Evolutionary conservation across 768 basidiomycete species (phyloP).

Genomic region (Russula olivacea): DNA sequence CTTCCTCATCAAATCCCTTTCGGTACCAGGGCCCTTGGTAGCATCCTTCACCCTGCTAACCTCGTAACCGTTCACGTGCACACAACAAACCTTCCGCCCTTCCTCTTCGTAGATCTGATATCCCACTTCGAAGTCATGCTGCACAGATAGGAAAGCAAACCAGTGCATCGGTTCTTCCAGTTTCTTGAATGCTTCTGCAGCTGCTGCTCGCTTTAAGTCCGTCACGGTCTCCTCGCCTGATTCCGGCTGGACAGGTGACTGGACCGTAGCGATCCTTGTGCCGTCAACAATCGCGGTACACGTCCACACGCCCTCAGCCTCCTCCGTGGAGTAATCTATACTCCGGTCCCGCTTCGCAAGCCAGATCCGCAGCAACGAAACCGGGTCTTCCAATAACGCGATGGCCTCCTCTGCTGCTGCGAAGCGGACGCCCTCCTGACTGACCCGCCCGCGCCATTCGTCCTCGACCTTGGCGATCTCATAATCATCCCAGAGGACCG

Average conservation of each 20-base stretch:
- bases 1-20: conserved; percentile 2
- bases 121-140: conserved; percentile 8
- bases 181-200: conserved; percentile 49
- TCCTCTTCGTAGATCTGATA: conserved; percentile 21
- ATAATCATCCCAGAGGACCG: conserved; percentile 44
- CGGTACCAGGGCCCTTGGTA: neutral
- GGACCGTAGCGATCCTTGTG: conserved; percentile 40
- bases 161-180: conserved; percentile 31
- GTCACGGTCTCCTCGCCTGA: conserved; percentile 35
- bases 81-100: conserved; percentile 12
- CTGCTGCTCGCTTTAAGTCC: conserved; percentile 47
- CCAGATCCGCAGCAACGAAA: conserved; percentile 46
- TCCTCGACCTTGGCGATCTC: conserved; percentile 44
- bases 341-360: conserved; percentile 41
- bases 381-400: conserved; percentile 33
- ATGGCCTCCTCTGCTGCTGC: conserved; percentile 61
- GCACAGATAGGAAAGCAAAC: conserved; percentile 12
- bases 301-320: conserved; percentile 38
- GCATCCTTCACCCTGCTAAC: conserved; percentile 2
- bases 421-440: conserved; percentile 59
- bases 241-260: conserved; percentile 45
- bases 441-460: conserved; percentile 47
- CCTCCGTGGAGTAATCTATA: conserved; percentile 37
- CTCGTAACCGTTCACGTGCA: conserved; percentile 7
- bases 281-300: conserved; percentile 50